These are phyloP conservation scores for Thozetella sp. DNA, from an alignment of 495 filamentous ascomycete species.

Conservation along the genomic window DNA sequence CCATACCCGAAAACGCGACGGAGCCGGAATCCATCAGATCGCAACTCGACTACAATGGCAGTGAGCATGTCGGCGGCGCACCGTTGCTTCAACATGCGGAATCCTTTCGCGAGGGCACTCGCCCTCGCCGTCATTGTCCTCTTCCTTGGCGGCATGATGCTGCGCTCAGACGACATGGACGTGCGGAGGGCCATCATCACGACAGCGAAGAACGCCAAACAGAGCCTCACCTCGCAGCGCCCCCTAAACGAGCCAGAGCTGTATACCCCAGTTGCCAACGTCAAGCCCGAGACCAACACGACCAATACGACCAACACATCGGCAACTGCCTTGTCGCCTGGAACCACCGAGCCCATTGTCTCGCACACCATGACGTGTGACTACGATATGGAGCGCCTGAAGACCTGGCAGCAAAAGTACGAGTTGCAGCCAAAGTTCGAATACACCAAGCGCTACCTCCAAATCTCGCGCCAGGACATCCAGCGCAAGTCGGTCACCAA, in stretches of 20 bases:
- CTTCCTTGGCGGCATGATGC: conserved; percentile 29
- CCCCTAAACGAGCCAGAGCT: conserved; percentile 16
- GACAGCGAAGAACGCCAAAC: conserved; percentile 32
- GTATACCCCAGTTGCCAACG: background rate
- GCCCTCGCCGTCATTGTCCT: conserved; percentile 34
- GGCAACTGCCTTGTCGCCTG: conserved; percentile 17
- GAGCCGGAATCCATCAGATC: too few species aligned
- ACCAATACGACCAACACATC: conserved; percentile 14
- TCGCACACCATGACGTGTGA: conserved; percentile 39
- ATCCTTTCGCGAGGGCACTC: conserved; percentile 40
- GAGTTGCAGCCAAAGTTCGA: conserved; percentile 47
- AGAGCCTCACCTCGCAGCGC: conserved; percentile 28
- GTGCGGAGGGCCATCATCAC: conserved; percentile 35
- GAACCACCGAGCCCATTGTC: conserved; percentile 6
- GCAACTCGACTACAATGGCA: too few species aligned
- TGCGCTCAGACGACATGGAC: conserved; percentile 37
- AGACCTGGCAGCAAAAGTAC: conserved; percentile 40
- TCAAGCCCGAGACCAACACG: conserved; percentile 6
- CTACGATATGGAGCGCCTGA: conserved; percentile 42
- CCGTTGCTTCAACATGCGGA: conserved; percentile 43
- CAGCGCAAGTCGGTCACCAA: conserved; percentile 47
- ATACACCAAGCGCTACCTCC: conserved; percentile 53
- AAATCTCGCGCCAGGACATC: conserved; percentile 40
- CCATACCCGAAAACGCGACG: too few species aligned
- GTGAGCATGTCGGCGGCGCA: conserved; percentile 32